Conservation (phyloP, 768 basidiomycete species). For the Trametes sanguinea region DNA sequence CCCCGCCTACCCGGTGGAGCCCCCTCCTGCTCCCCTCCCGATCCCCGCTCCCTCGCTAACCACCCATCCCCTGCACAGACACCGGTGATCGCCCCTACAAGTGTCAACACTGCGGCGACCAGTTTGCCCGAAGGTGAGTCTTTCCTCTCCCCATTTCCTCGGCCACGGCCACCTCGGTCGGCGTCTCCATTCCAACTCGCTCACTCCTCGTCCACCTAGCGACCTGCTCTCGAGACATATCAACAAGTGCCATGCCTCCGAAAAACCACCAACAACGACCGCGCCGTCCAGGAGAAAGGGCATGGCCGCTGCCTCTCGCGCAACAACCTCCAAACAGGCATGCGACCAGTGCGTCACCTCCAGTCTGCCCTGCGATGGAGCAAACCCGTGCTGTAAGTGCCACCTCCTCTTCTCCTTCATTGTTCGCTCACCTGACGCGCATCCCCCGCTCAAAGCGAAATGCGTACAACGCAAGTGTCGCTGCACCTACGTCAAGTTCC, state of each 20-base stretch:
- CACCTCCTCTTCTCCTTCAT: constrained; percentile 5
- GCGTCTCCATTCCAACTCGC: constrained; percentile 3
- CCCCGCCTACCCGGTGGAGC: constrained; percentile 23
- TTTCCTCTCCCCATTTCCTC: neutral
- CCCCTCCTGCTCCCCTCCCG: constrained; percentile 1
- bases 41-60: constrained; percentile 15
- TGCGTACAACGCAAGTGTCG: constrained; percentile 69
- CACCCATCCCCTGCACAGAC: constrained; percentile 47
- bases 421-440: constrained; percentile 2
- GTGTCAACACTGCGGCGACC: constrained; percentile 85
- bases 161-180: neutral
- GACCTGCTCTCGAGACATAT: constrained; percentile 85
- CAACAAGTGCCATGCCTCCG: constrained; percentile 84
- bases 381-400: constrained; percentile 72
- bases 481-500: constrained; percentile 82
- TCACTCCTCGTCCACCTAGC: constrained; percentile 39
- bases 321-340: constrained; percentile 78
- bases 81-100: constrained; percentile 91
- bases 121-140: constrained; percentile 79
- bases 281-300: constrained; percentile 60
- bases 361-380: constrained; percentile 75
- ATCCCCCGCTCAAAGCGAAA: constrained; percentile 51
- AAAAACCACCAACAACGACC: constrained; percentile 53
- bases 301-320: constrained; percentile 63
- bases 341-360: constrained; percentile 84